Evolutionary conservation across 805 yeast species (phyloP), one percentile per base, ranked within the genome.

Genomic region (Candida adriatica): DNA sequence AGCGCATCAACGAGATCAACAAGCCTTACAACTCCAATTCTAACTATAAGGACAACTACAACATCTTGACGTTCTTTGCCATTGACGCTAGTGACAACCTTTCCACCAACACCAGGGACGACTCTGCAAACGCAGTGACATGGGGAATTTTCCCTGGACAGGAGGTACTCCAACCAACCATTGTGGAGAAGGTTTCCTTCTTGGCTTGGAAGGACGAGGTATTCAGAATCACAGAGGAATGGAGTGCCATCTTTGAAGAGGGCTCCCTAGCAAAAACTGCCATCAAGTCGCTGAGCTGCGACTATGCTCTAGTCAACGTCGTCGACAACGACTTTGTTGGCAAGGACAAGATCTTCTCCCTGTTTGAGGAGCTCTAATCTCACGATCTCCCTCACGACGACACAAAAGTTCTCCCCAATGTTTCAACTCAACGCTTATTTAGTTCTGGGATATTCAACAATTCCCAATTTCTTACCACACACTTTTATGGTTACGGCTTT

Each of bases 81-180:
- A 86, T 84, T 45, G 72, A 71, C 46, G 51, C 61, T 20, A 70
- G 74, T 3, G 75, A 71, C 26, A 58, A 73, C 25, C 62, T 87
- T 28, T 34, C 54, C 13, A 73, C 94, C 30, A 88, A 88, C 56
- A 75, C 86, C 29, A 70, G 70, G 16, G 77, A 73, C 27, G 84
- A 78, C 36, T 51, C 64, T 22, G 87, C 94, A 42, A 88, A 85
- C 52, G 96, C 97, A 7, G 96, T 90, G 35, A 90, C 97, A 13
- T 90, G 97, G 97, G 97, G 97, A 42, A 86, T 88, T 34, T 87
- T 85, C 75, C 96, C 97, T 17, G 95, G 95, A 23, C 81, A 80
- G 51, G 96, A 90, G 61, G 82, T 90, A 33, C 68, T 85, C 42
- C 97, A 90, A 62, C 96, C 97, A 31, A 90, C 97, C 0, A 86